A percentile compares a stretch with the other conserved stretches of the same genome.
Evolutionary conservation across 768 basidiomycete species (phyloP).

Genomic region (Rhodosporidiobolus sp.): DNA sequence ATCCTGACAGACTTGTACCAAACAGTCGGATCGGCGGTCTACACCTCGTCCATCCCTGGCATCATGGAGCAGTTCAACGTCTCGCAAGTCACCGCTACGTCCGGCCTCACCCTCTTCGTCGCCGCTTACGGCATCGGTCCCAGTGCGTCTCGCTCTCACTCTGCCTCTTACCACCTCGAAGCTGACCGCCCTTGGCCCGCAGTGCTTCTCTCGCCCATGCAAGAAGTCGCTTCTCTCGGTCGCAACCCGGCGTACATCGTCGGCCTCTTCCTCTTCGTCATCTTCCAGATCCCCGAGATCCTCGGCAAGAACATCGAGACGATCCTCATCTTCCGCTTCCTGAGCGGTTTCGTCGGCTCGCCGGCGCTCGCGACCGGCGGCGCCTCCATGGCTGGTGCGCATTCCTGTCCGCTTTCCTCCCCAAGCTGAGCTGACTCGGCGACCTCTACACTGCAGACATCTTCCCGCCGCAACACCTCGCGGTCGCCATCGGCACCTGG

Average conservation of each 20-base stretch:
- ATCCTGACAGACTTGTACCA: background rate
- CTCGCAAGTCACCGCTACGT: constrained; percentile 35
- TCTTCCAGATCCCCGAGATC: constrained; percentile 47
- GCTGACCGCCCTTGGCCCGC: background rate
- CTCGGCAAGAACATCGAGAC: constrained; percentile 29
- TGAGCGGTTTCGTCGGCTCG: constrained; percentile 49
- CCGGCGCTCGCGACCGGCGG: constrained; percentile 51
- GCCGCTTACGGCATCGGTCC: constrained; percentile 49
- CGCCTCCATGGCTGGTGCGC: constrained; percentile 28
- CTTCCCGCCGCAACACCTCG: background rate
- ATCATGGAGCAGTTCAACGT: constrained; percentile 39
- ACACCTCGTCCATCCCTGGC: constrained; percentile 24
- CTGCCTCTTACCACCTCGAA: background rate
- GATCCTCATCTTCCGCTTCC: constrained; percentile 47
- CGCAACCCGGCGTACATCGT: constrained; percentile 49
- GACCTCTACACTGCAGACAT: background rate
- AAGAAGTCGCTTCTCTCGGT: constrained; percentile 49
- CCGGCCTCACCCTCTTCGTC: constrained; percentile 50
- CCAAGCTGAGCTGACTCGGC: too few relatives aligned
- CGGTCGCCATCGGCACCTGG: constrained; percentile 8
- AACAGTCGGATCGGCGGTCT: constrained; percentile 9
- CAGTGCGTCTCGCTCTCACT: constrained; percentile 27
- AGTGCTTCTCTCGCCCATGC: constrained; percentile 42
- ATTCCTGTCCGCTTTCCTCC: too few relatives aligned
- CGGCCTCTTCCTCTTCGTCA: constrained; percentile 48